Evolutionary conservation across 192 early-diverging fungal species (phyloP), one percentile per base, ranked within the genome.

Genomic region (Backusella luteola): DNA sequence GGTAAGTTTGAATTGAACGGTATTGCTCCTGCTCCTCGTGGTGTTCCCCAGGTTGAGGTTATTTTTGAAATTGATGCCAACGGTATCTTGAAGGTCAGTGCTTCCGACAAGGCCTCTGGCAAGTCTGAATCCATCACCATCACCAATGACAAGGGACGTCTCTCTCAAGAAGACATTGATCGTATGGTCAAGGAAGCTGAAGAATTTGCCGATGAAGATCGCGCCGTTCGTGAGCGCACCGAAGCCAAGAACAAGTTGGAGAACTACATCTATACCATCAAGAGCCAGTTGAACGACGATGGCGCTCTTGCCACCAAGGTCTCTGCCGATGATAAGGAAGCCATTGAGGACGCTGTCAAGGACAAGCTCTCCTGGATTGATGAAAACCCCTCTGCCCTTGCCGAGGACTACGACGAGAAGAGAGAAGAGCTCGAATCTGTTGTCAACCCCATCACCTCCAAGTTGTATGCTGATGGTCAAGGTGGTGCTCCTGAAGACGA

Each of bases 331-430:
- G 97, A 99, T 85, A 99, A 98, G 93, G 87, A 91, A 80, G 86
- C 89, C 46, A 90, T 98, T 77, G 83, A 92, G 78, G 91, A 93
- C 49, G 96, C 94, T 34, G 77, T 99, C 79, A 92, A 94, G 81
- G 75, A 77, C 56, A 80, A 84, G 79, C 41, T 85, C 42, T 77
- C 78, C 34, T 99, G 96, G 97, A 83, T 98, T 75, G 94, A 96
- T 79, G 88, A 91, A 70, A 92, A 86, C 67, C 78, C 83, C 72
- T 86, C 92, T 34, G 96, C 97, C 73, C 89, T 93, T 79, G 97
- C 97, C 91, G 97, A 99, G 83, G 97, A 99, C 85, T 90, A 97
- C 87, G 96, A 98, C 73, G 96, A 97, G 87, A 94, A 95, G 88
- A 94, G 95, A 85, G 89, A 91, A 81, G 96, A 97, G 85, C 84